Percentiles rank a stretch among this genome's conserved stretches.
phyloP scores from a whole-genome alignment of 805 yeast genomes.

The Cyberlindnera xylosilytica region DNA sequence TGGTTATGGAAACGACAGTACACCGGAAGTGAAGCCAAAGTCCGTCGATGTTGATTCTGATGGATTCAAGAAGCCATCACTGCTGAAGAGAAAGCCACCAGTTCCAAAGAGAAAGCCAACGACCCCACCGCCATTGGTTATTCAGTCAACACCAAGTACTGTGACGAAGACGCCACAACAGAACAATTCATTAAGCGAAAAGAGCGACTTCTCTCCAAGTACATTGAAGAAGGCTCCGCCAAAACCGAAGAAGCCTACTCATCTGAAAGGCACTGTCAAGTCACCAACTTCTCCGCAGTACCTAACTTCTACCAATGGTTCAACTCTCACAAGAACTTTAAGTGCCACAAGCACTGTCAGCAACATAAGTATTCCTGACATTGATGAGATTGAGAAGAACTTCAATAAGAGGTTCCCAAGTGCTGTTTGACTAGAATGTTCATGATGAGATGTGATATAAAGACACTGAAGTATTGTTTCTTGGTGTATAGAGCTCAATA shows the following conservation, averaged over 20 bases:
- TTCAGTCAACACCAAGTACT: conserved; percentile 28
- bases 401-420: conserved; percentile 62
- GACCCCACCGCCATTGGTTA: conserved; percentile 26
- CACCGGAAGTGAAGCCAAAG: conserved; percentile 28
- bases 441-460: too few species aligned
- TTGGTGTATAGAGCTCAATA: neutral
- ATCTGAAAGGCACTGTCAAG: conserved; percentile 39
- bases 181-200: conserved; percentile 2
- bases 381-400: conserved; percentile 56
- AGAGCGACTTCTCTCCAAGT: conserved; percentile 11
- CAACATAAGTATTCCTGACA: conserved; percentile 45
- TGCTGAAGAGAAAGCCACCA: conserved; percentile 18
- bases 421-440: conserved; percentile 45
- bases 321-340: conserved; percentile 10
- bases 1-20: conserved; percentile 78
- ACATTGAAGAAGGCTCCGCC: conserved; percentile 42
- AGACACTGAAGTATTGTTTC: too few species aligned
- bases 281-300: conserved; percentile 6
- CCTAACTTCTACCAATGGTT: conserved; percentile 2
- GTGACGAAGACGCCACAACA: conserved; percentile 19
- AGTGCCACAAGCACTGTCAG: conserved; percentile 27
- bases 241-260: conserved; percentile 62
- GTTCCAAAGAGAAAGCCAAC: conserved; percentile 16
- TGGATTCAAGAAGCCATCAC: conserved; percentile 27
- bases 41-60: conserved; percentile 21